Conservation (phyloP, 2,329 filamentous ascomycete species). For the Dactylonectria estremocensis region DNA sequence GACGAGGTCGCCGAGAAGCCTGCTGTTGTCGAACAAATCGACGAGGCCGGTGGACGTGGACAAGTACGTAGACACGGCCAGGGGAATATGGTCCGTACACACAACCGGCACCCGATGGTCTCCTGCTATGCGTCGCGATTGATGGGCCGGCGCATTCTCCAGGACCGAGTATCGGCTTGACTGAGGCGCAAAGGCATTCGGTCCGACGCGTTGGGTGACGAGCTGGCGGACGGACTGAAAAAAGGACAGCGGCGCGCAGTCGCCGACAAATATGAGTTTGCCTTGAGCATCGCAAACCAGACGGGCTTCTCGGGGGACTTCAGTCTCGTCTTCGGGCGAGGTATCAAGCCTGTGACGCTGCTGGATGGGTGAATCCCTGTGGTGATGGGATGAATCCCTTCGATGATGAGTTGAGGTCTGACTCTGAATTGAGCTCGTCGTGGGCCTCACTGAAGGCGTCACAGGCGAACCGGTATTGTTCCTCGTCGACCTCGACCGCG, state of each 20-base stretch:
- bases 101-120: slow-evolving; percentile 49
- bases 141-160: slow-evolving; percentile 58
- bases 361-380: background rate
- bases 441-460: slow-evolving; percentile 30
- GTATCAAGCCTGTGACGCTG: slow-evolving; percentile 1
- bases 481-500: slow-evolving; percentile 36
- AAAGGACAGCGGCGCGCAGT: slow-evolving; percentile 70
- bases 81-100: slow-evolving; percentile 43
- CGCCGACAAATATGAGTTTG: slow-evolving; percentile 69
- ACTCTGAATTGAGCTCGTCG: slow-evolving; percentile 2
- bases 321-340: slow-evolving; percentile 65
- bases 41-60: slow-evolving; percentile 62
- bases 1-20: slow-evolving; percentile 58
- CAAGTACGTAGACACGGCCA: slow-evolving; percentile 55
- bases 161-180: slow-evolving; percentile 66
- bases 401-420: too few species aligned
- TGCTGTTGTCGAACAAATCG: slow-evolving; percentile 63
- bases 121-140: slow-evolving; percentile 38
- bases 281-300: slow-evolving; percentile 67
- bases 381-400: too few species aligned
- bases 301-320: slow-evolving; percentile 68
- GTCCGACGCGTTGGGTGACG: slow-evolving; percentile 64
- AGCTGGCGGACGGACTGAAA: slow-evolving; percentile 70
- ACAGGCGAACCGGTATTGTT: slow-evolving; percentile 31
- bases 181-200: slow-evolving; percentile 66